These are phyloP conservation scores for Cladosporium sp. DNA, from an alignment of 2,329 filamentous ascomycete genomes.

Conservation along the genomic window DNA sequence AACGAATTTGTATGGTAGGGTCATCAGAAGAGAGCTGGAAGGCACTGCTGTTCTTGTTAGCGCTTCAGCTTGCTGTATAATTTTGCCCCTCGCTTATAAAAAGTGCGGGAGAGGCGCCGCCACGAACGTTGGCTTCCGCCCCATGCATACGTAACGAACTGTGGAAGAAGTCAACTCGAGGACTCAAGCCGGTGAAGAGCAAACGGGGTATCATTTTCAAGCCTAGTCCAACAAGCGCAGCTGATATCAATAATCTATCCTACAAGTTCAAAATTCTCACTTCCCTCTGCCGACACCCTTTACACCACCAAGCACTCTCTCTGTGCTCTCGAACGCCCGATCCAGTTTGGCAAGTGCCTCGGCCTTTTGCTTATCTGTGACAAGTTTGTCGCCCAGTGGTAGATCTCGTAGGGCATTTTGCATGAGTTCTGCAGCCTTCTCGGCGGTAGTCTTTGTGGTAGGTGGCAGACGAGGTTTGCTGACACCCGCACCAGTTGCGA, in stretches of 20 bases:
- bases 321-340: conserved; percentile 30
- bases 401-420: conserved; percentile 45
- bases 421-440: conserved; percentile 44
- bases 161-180: not conserved
- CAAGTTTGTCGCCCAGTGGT: conserved; percentile 35
- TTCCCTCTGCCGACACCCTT: conserved; percentile 7
- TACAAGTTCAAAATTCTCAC: not conserved
- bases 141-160: too few relatives aligned
- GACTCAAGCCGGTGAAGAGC: not conserved
- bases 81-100: too few relatives aligned
- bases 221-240: not conserved
- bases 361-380: conserved; percentile 39
- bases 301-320: conserved; percentile 19
- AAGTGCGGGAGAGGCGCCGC: too few relatives aligned
- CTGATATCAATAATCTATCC: not conserved
- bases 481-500: conserved; percentile 5
- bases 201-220: not conserved
- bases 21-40: too few relatives aligned
- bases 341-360: conserved; percentile 46
- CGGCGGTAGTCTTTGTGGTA: conserved; percentile 30
- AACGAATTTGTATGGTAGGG: too few relatives aligned
- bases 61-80: too few relatives aligned
- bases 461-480: conserved; percentile 7
- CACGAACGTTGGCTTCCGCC: too few relatives aligned
- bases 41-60: too few relatives aligned